Evolutionary conservation across 1,284 basidiomycete species (phyloP), one percentile per base, ranked within the genome.

Genomic region (Schizophyllum commune): DNA sequence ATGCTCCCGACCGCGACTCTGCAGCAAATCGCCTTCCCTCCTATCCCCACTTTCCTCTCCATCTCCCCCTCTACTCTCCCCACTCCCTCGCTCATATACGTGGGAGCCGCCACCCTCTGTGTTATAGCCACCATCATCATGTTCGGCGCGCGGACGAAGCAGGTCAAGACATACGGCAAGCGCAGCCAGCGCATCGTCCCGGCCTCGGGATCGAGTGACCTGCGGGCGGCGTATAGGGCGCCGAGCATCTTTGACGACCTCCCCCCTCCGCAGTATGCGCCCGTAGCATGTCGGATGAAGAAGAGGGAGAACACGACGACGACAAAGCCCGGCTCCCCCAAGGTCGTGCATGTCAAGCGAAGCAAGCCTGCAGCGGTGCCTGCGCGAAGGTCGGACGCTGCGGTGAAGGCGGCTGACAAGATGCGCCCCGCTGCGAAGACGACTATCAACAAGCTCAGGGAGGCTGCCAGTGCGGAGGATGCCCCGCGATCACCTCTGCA

Each of bases 121-220:
- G 39, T 17, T 17, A 2, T 47, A 17, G 39, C 39, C 39, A 47
- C 39, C 17, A 11, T 47, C 39, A 47, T 47, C 39, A 47, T 47
- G 39, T 47, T 47, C 62, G 52, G 61, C 59, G 21, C 81, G 60
- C 77, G 79, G 65, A 91, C 88, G 11, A 89, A 88, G 70, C 85
- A 88, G 66, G 82, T 91, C 61, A 81, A 79, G 59, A 74, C 86
- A 17, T 91, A 91, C 68, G 88, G 88, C 19, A 82, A 83, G 64
- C 83, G 88, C 60, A 77, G 78, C 22, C 81, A 81, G 59, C 83
- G 88, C 52, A 81, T 91, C 19, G 78, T 91, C 67, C 81, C 79
- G 61, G 78, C 76, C 56, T 76, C 78, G 61, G 39, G 39, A 74
- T 74, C 61, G 69, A 74, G 47, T 67, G 64, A 60, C 61, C 58